Percentiles rank a stretch among this genome's conserved stretches.
Evolutionary conservation across 164 flowering plant species (phyloP).

Genomic region (Macadamia tetraphylla): DNA sequence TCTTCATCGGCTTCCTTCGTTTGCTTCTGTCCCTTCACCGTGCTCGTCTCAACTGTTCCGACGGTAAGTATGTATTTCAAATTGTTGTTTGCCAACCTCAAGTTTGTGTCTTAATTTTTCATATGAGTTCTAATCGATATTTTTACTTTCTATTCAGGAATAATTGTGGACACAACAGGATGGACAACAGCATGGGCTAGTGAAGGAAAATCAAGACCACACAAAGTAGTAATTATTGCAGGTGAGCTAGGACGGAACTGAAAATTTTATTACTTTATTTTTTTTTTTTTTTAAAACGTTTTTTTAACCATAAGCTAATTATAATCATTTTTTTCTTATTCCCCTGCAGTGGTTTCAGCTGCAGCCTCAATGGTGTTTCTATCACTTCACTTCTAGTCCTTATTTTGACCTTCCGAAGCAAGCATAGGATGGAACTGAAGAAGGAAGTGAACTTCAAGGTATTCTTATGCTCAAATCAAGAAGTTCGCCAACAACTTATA

Average conservation of each 20-base stretch:
- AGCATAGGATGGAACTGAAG: background rate
- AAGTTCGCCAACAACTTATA: slow-evolving; percentile 2
- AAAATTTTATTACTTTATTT: no score
- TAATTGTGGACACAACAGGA: background rate
- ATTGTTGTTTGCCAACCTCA: no score
- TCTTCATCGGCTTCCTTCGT: background rate
- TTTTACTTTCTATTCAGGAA: background rate
- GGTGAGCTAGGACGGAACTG: background rate
- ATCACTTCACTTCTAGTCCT: background rate
- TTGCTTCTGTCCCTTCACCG: background rate
- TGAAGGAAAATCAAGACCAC: background rate
- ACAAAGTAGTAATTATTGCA: background rate
- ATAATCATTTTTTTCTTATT: no score
- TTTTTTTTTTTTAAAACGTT: no score
- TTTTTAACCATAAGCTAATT: no score
- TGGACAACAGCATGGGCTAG: background rate
- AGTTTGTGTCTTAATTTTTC: no score
- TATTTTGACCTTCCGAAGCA: background rate
- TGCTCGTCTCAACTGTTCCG: background rate
- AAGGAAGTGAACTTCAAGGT: background rate
- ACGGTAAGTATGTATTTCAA: background rate
- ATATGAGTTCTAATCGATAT: no score
- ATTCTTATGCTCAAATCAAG: slow-evolving; percentile 2
- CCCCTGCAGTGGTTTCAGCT: background rate
- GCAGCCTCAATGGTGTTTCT: background rate